Evolutionary conservation across 176 grass and related monocot species (phyloP).

Genomic region (Chloris gayana): DNA sequence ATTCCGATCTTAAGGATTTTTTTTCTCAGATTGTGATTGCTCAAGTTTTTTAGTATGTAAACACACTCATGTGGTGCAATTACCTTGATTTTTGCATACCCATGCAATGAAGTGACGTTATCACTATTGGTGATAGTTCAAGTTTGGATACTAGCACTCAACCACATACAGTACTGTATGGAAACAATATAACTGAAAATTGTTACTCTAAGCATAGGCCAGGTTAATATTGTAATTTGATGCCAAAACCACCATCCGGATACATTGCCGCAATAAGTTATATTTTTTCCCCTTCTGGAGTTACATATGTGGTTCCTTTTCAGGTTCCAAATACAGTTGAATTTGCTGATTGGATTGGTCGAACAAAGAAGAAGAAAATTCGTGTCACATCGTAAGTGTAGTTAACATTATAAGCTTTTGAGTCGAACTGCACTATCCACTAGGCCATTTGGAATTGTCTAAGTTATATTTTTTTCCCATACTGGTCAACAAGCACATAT

Average conservation of each 20-base stretch:
- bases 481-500: background rate
- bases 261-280: constrained; percentile 5
- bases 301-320: constrained; percentile 32
- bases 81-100: background rate
- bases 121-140: background rate
- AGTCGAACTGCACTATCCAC: background rate
- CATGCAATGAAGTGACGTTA: background rate
- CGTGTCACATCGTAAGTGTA: constrained; percentile 75
- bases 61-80: background rate
- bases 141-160: background rate
- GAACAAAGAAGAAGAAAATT: constrained; percentile 97
- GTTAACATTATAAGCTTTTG: background rate
- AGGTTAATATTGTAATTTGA: constrained; percentile 13
- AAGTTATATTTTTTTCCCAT: background rate
- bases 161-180: background rate
- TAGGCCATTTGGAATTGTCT: constrained; percentile 1
- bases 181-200: constrained; percentile 20
- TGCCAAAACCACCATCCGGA: constrained; percentile 28
- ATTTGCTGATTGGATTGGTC: constrained; percentile 99
- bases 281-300: constrained; percentile 13
- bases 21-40: background rate
- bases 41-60: background rate
- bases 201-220: background rate
- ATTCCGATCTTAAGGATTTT: constrained; percentile 16
- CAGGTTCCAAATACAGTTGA: constrained; percentile 95